Evolutionary conservation across 805 yeast species (phyloP).

Genomic region (Schizosaccharomyces cryophilus): DNA sequence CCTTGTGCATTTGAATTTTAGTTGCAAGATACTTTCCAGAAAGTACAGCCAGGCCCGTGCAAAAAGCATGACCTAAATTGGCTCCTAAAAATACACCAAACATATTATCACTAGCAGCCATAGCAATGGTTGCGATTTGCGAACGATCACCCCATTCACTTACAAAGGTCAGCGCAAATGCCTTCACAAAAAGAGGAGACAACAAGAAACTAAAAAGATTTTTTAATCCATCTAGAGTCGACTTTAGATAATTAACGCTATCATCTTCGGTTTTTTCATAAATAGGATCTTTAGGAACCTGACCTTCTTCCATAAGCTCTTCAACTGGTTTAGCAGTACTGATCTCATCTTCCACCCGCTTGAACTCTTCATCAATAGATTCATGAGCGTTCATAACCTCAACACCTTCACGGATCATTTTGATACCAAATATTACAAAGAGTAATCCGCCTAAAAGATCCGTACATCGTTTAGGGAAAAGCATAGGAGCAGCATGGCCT

Average conservation of each 20-base stretch:
- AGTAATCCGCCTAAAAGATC: constrained; percentile 58
- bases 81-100: constrained; percentile 79
- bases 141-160: constrained; percentile 99
- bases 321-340: constrained; percentile 24
- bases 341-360: constrained; percentile 89
- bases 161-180: constrained; percentile 79
- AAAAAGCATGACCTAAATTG: constrained; percentile 62
- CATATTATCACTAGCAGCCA: constrained; percentile 92
- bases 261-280: not conserved
- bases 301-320: not conserved
- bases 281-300: constrained; percentile 1
- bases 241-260: not conserved
- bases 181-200: constrained; percentile 83
- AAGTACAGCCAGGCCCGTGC: constrained; percentile 73
- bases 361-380: constrained; percentile 86
- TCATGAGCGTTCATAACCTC: constrained; percentile 46
- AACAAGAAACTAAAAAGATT: constrained; percentile 38
- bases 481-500: constrained; percentile 73
- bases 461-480: constrained; percentile 58
- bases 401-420: constrained; percentile 52
- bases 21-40: constrained; percentile 85
- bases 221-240: constrained; percentile 17
- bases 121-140: constrained; percentile 90
- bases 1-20: constrained; percentile 70
- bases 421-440: constrained; percentile 58